These are phyloP conservation scores for Pestalotiopsis sp. DNA, from an alignment of 2,329 filamentous ascomycete species.

Conservation along the genomic window DNA sequence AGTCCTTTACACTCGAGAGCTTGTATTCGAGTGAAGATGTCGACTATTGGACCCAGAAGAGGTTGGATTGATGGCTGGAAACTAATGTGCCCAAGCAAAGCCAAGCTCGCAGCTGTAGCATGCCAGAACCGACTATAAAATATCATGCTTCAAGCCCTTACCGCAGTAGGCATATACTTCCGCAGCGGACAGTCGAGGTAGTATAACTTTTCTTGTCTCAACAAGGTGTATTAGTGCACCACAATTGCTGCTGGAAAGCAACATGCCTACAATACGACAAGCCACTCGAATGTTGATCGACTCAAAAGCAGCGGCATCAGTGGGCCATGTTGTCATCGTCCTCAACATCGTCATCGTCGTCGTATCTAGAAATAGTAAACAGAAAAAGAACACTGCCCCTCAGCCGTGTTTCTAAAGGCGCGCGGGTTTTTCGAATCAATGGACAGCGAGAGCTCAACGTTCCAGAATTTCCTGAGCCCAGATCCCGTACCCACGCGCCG, in stretches of 20 bases:
- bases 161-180: background rate
- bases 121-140: background rate
- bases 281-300: too few species aligned
- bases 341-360: background rate
- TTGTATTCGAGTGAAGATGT: background rate
- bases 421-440: constrained; percentile 11
- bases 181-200: background rate
- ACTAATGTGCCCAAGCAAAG: background rate
- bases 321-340: too few species aligned
- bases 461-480: constrained; percentile 12
- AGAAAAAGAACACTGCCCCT: constrained; percentile 5
- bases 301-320: too few species aligned
- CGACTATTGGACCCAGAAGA: background rate
- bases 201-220: too few species aligned
- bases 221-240: too few species aligned
- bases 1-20: background rate
- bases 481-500: constrained; percentile 1
- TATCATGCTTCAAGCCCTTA: background rate
- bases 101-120: background rate
- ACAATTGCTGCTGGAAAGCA: too few species aligned
- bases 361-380: background rate
- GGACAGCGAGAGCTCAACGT: background rate
- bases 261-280: too few species aligned
- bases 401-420: constrained; percentile 15
- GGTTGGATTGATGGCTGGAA: background rate